These are phyloP conservation scores for Pseudogymnoascus sp. DNA, from an alignment of 2,329 filamentous ascomycete species.

Conservation along the genomic window DNA sequence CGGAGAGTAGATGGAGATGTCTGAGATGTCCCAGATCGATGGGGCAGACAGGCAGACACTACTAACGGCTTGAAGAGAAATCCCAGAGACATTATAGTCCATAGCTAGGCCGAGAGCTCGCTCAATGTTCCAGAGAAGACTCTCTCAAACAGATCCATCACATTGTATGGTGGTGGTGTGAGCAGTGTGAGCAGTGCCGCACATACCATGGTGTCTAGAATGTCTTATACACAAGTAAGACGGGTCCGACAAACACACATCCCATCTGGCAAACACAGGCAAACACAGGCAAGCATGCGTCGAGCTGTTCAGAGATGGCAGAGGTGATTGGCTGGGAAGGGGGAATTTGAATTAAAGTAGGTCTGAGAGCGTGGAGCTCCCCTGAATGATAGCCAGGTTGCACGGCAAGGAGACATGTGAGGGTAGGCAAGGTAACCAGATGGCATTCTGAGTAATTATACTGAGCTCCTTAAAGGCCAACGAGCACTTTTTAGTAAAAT, in stretches of 20 bases:
- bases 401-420: neutral
- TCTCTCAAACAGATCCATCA: neutral
- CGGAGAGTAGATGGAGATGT: conserved; percentile 5
- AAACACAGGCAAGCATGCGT: neutral
- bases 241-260: neutral
- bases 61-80: neutral
- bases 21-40: conserved; percentile 6
- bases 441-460: neutral
- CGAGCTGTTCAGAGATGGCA: neutral
- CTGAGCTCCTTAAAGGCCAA: neutral
- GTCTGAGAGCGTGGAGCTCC: conserved; percentile 2
- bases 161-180: neutral
- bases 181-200: neutral
- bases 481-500: neutral
- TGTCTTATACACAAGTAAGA: conserved; percentile 4
- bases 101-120: neutral
- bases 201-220: neutral
- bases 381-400: neutral
- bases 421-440: neutral
- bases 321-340: neutral
- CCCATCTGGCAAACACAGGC: neutral
- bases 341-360: conserved; percentile 5
- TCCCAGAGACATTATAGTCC: neutral
- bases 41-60: neutral
- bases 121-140: neutral